Evolutionary conservation across 176 grass and related monocot species (phyloP).

Genomic region (Olyra latifolia): DNA sequence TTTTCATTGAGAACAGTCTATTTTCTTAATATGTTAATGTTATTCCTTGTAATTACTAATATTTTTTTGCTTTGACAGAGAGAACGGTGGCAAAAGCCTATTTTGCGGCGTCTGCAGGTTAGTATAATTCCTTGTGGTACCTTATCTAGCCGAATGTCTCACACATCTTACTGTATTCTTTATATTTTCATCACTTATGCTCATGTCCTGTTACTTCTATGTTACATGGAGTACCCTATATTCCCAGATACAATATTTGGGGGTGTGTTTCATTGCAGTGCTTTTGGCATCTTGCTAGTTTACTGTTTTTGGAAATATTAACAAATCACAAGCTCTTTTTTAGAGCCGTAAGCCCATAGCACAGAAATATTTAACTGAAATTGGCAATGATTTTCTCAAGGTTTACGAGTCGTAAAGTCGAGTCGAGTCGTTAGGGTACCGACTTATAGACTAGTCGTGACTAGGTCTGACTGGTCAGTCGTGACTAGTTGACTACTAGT

Average conservation of each 20-base stretch:
- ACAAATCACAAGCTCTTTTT: neutral
- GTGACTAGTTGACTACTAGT: no score
- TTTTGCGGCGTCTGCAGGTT: constrained; percentile 93
- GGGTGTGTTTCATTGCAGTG: neutral
- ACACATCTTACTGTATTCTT: neutral
- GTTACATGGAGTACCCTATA: neutral
- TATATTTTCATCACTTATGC: neutral
- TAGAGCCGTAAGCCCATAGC: neutral
- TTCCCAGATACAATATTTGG: neutral
- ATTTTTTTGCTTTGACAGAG: constrained; percentile 60
- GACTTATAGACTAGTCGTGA: no score
- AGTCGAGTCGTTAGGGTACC: no score
- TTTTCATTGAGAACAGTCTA: neutral
- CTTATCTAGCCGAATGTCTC: constrained; percentile 22
- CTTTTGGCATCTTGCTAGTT: neutral
- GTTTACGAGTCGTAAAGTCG: no score
- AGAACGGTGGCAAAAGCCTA: constrained; percentile 93
- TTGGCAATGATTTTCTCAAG: neutral
- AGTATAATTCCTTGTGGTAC: constrained; percentile 24
- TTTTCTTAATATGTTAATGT: constrained; percentile 3
- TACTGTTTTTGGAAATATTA: neutral
- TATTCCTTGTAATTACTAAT: constrained; percentile 24
- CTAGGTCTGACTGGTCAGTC: no score
- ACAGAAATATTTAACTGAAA: neutral
- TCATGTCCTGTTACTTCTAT: neutral